phyloP scores from a whole-genome alignment of 1,284 basidiomycete species.

The Hemileccinum hortonii region DNA sequence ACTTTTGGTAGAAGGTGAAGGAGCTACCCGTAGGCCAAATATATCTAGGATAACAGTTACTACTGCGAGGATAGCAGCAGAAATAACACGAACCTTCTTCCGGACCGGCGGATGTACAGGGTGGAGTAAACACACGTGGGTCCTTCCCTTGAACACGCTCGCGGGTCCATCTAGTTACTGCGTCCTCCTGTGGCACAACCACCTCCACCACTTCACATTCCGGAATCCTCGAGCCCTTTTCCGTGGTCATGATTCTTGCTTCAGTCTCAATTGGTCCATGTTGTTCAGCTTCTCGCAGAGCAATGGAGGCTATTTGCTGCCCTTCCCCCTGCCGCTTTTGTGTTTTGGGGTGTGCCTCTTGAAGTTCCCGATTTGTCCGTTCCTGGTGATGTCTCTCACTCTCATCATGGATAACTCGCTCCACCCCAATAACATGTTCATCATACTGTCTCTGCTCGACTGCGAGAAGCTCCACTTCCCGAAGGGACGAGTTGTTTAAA shows the following conservation, averaged over 20 bases:
- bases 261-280: slow-evolving; percentile 31
- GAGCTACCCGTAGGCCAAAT: slow-evolving; percentile 48
- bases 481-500: slow-evolving; percentile 28
- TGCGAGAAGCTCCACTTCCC: slow-evolving; percentile 17
- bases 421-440: slow-evolving; percentile 23
- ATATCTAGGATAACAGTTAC: slow-evolving; percentile 44
- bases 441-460: slow-evolving; percentile 30
- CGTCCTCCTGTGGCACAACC: slow-evolving; percentile 6
- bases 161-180: not conserved
- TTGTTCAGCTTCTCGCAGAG: slow-evolving; percentile 29
- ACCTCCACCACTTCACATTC: slow-evolving; percentile 17
- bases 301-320: slow-evolving; percentile 13
- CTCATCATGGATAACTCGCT: slow-evolving; percentile 18
- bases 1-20: slow-evolving; percentile 34
- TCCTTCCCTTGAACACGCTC: slow-evolving; percentile 3
- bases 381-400: slow-evolving; percentile 18
- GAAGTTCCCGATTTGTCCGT: slow-evolving; percentile 31
- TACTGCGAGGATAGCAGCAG: not conserved
- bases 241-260: slow-evolving; percentile 27
- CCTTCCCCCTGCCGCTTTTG: slow-evolving; percentile 28
- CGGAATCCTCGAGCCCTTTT: slow-evolving; percentile 4
- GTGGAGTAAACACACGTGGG: not conserved
- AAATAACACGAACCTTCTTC: slow-evolving; percentile 29
- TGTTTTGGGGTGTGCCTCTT: slow-evolving; percentile 21
- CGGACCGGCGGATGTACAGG: not conserved